These are phyloP conservation scores for Pseudotsuga menziesii DNA, from an alignment of 75 land plant genomes.

Conservation along the genomic window DNA sequence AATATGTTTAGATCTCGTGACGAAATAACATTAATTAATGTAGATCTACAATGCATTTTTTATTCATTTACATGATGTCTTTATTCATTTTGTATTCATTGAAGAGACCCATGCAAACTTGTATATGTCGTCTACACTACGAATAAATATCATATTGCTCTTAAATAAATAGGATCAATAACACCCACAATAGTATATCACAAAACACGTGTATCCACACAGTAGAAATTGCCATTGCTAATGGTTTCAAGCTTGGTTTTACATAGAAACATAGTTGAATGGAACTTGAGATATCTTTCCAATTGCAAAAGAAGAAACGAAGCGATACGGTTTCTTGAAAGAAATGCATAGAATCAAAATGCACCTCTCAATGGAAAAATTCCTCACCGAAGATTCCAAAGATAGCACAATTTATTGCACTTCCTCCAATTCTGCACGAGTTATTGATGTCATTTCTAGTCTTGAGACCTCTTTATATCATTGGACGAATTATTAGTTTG, in stretches of 20 bases:
- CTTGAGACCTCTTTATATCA: no score
- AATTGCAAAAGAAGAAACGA: conserved; percentile 65
- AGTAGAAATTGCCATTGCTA: conserved; percentile 92
- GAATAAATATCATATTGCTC: no score
- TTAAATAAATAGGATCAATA: no score
- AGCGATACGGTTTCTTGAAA: conserved; percentile 54
- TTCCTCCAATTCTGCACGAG: conserved; percentile 91
- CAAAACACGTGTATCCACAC: conserved; percentile 90
- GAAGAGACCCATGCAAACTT: conserved; percentile 49
- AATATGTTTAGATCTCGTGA: no score
- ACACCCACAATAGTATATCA: no score
- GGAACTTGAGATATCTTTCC: conserved; percentile 92
- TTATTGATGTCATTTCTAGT: conserved; percentile 23
- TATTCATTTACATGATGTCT: no score
- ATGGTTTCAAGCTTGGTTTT: conserved; percentile 56
- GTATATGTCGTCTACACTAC: no score
- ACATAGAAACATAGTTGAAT: conserved; percentile 73
- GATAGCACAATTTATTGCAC: conserved; percentile 82
- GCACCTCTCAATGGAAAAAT: conserved; percentile 56
- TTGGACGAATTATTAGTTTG: no score
- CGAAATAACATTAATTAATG: no score
- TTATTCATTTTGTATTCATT: no score
- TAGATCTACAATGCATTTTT: no score
- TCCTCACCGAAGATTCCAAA: conserved; percentile 86
- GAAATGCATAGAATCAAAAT: conserved; percentile 67